Percentiles rank a stretch among this genome's conserved stretches.
Evolutionary conservation across 1,139 yeast species (phyloP).

Genomic region (Arxiozyma slooffiae): DNA sequence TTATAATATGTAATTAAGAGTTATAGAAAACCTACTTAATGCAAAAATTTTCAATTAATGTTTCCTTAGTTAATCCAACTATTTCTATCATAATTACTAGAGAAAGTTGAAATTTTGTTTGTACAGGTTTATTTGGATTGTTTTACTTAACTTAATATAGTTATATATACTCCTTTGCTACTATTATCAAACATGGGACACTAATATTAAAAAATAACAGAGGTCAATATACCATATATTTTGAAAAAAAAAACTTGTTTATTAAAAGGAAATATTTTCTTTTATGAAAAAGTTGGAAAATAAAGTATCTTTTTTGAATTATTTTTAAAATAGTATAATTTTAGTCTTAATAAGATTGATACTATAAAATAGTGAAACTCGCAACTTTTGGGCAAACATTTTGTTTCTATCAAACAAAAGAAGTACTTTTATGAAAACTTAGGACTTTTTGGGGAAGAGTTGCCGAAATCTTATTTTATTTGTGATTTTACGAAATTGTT

Average conservation of each 20-base stretch:
- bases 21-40: not conserved
- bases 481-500: too few species aligned
- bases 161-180: not conserved
- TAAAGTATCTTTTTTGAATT: not conserved
- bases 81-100: too few species aligned
- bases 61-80: not conserved
- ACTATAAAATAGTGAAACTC: not conserved
- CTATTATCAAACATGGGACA: not conserved
- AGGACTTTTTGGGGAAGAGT: not conserved
- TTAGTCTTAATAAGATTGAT: not conserved
- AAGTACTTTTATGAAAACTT: too few species aligned
- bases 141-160: not conserved
- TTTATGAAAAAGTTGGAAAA: too few species aligned
- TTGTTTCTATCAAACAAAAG: too few species aligned
- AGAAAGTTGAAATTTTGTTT: not conserved
- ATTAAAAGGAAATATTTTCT: too few species aligned
- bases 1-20: too few species aligned
- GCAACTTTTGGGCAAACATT: too few species aligned
- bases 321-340: too few species aligned
- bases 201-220: too few species aligned
- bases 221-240: not conserved
- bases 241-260: not conserved
- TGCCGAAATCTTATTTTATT: too few species aligned
- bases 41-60: not conserved
- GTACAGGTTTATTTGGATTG: not conserved